phyloP scores from a whole-genome alignment of 2,329 filamentous ascomycete genomes.

The Fusarium penzigii region DNA sequence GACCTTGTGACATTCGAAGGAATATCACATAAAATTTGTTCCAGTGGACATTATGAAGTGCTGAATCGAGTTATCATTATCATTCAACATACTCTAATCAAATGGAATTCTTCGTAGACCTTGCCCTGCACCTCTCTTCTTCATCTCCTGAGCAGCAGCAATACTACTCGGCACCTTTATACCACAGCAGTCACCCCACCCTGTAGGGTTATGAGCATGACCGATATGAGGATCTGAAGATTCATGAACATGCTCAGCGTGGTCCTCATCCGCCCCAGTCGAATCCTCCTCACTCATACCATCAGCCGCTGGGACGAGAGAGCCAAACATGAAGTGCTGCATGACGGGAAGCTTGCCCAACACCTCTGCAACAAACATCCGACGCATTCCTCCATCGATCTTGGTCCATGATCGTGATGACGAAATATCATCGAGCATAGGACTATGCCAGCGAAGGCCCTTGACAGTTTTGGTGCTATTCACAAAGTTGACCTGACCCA shows the following conservation, averaged over 20 bases:
- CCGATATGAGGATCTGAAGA: conserved; percentile 62
- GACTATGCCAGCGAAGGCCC: conserved; percentile 91
- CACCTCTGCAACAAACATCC: conserved; percentile 95
- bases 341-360: conserved; percentile 93
- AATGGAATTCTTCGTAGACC: conserved; percentile 76
- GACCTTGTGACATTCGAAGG: too few relatives aligned
- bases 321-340: conserved; percentile 97
- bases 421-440: conserved; percentile 98
- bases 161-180: conserved; percentile 96
- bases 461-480: conserved; percentile 97
- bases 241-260: conserved; percentile 53
- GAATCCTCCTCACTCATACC: conserved; percentile 74
- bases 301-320: conserved; percentile 74
- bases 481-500: conserved; percentile 90
- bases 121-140: conserved; percentile 66
- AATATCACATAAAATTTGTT: too few relatives aligned
- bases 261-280: conserved; percentile 47
- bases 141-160: conserved; percentile 85
- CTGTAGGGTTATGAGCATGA: conserved; percentile 62
- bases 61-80: not conserved
- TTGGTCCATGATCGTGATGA: conserved; percentile 88
- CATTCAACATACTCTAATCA: conserved; percentile 53
- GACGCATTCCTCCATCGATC: conserved; percentile 91
- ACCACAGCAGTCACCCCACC: conserved; percentile 96
- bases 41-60: too few relatives aligned